Conservation (phyloP, 169 alveolate species). For the Cryptosporidium ubiquitum region DNA sequence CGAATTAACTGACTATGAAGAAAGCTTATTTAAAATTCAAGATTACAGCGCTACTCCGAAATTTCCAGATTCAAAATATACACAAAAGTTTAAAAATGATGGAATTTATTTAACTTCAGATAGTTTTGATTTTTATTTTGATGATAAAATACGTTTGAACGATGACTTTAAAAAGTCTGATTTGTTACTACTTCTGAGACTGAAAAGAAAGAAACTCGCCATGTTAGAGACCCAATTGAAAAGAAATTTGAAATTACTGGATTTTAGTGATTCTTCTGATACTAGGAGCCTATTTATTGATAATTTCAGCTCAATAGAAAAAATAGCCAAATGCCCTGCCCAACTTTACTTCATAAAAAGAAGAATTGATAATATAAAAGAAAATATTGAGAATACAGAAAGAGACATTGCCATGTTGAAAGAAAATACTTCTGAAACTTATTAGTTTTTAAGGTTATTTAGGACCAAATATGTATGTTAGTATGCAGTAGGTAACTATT, state of each 20-base stretch:
- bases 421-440: slow-evolving; percentile 54
- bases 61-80: not conserved
- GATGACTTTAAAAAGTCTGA: slow-evolving; percentile 44
- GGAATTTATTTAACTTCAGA: slow-evolving; percentile 30
- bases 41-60: not conserved
- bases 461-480: slow-evolving; percentile 67
- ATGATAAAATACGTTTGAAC: not conserved
- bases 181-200: slow-evolving; percentile 22
- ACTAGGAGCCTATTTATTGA: not conserved
- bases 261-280: not conserved
- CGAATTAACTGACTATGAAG: not conserved
- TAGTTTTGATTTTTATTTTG: not conserved
- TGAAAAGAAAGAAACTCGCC: slow-evolving; percentile 41
- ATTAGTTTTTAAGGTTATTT: slow-evolving; percentile 8
- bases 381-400: slow-evolving; percentile 59
- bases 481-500: slow-evolving; percentile 52
- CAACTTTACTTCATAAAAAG: slow-evolving; percentile 44
- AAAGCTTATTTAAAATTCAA: not conserved
- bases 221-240: slow-evolving; percentile 16
- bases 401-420: slow-evolving; percentile 47
- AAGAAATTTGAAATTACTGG: slow-evolving; percentile 18
- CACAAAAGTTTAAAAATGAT: not conserved
- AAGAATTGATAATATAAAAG: slow-evolving; percentile 56
- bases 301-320: not conserved
- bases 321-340: slow-evolving; percentile 31